Base-by-base conservation (phyloP, 1,284 basidiomycete species). In the Ceratobasidium sp. region DNA sequence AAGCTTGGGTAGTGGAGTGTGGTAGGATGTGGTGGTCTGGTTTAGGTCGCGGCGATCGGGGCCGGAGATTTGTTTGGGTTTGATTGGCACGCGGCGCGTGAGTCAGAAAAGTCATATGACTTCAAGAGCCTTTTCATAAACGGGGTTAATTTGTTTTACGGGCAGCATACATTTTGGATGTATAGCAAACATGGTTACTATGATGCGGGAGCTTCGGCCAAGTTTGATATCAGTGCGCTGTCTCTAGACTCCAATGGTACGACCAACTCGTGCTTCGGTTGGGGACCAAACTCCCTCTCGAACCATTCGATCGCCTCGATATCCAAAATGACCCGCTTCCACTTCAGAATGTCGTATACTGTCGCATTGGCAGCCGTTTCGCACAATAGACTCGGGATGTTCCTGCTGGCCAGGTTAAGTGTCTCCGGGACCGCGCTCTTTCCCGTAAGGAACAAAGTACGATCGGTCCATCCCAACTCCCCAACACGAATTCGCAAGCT, bases 301-400 rank as follows among this genome's bases (percentile, higher is more conserved):
- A 91, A 83, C 75, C 82, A 84, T 29, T 88, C 83, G 8, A 90
- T 85, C 1, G 90, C 90, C 70, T 85, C 82, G 68, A 88, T 73
- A 75, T 91, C 90, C 72, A 92, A 74, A 54, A 91, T 80, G 21
- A 91, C 76, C 64, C 87, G 82, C 60, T 84, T 84, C 86, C 90
- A 92, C 76, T 86, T 88, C 74, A 95, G 78, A 41, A 90, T 76
- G 75, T 92, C 87, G 77, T 91, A 93, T 2, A 93, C 86, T 53
- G 84, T 84, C 56, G 92, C 79, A 67, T 92, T 85, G 58, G 87
- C 80, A 14, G 84, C 85, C 0, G 83, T 83, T 58, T 82, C 81
- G 50, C 88, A 78, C 64, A 87, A 84, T 27, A 91, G 81, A 46
- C 83, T 82, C 36, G 83, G 82, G 41, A 95, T 80, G 75, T 90